Percentiles rank a stretch among this genome's conserved stretches.
These are phyloP conservation scores for Trichoderma arundinaceum DNA, from an alignment of 2,329 filamentous ascomycete species.

Conservation along the genomic window DNA sequence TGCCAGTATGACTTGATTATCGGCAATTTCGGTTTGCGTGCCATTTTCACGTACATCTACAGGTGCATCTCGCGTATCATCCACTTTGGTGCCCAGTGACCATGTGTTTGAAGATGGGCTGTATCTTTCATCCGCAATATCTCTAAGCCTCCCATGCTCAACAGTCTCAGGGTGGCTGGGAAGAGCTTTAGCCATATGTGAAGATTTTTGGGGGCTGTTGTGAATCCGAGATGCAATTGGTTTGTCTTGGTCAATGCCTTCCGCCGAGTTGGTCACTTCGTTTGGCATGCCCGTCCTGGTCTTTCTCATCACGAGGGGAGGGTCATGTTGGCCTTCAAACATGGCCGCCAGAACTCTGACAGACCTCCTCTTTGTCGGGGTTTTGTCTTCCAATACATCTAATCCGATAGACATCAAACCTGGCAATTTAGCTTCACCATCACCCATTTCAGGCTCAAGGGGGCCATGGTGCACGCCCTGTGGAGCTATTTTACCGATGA, in stretches of 20 bases:
- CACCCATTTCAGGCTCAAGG: background rate
- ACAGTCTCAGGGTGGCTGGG: background rate
- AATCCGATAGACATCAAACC: constrained; percentile 4
- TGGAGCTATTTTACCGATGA: background rate
- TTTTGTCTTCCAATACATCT: constrained; percentile 29
- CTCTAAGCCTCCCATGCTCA: background rate
- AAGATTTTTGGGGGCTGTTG: background rate
- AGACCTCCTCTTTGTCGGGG: constrained; percentile 40
- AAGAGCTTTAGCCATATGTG: background rate
- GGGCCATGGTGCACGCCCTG: background rate
- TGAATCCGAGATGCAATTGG: background rate
- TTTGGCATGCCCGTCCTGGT: background rate
- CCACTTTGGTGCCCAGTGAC: background rate
- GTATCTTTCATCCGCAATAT: background rate
- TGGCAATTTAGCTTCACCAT: background rate
- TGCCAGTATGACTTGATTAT: background rate
- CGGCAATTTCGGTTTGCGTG: background rate
- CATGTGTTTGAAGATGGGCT: background rate
- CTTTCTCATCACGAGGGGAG: background rate
- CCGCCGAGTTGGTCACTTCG: background rate
- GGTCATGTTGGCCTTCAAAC: constrained; percentile 50
- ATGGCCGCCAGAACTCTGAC: constrained; percentile 60
- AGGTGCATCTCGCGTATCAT: background rate
- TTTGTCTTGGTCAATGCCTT: background rate
- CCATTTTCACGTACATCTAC: background rate